Evolutionary conservation across 2,329 filamentous ascomycete species (phyloP).

Genomic region (Tolypocladium cylindrosporum): DNA sequence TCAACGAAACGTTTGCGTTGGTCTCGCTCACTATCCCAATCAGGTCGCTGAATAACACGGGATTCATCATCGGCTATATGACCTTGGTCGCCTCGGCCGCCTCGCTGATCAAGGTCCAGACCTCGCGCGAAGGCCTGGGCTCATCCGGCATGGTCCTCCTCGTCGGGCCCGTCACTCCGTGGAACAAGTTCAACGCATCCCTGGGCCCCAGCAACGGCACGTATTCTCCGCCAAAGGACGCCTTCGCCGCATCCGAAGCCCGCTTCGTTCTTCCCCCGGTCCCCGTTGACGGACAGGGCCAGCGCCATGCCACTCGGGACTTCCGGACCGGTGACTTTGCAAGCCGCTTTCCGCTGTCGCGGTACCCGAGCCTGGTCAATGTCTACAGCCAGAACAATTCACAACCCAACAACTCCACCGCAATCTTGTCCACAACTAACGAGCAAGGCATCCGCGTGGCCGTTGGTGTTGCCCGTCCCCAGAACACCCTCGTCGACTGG

Average conservation of each 20-base stretch:
- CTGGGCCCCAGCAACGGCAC: constrained; percentile 36
- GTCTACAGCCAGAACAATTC: constrained; percentile 44
- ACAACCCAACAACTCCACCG: constrained; percentile 54
- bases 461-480: constrained; percentile 68
- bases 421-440: constrained; percentile 58
- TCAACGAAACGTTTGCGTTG: constrained; percentile 66
- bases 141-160: constrained; percentile 60
- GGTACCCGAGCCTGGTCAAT: constrained; percentile 53
- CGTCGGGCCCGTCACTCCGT: constrained; percentile 54
- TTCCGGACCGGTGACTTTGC: constrained; percentile 29
- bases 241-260: constrained; percentile 34
- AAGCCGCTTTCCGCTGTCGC: constrained; percentile 44
- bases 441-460: constrained; percentile 62
- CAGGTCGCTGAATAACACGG: constrained; percentile 44
- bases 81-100: constrained; percentile 65
- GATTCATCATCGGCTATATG: constrained; percentile 70
- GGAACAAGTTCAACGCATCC: constrained; percentile 51
- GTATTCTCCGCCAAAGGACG: constrained; percentile 24
- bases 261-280: constrained; percentile 52
- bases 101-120: constrained; percentile 51
- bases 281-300: constrained; percentile 22
- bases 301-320: constrained; percentile 33
- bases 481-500: constrained; percentile 67
- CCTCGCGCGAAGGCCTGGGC: constrained; percentile 60
- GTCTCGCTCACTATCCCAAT: constrained; percentile 76